Evolutionary conservation across 495 filamentous ascomycete genomes (phyloP), one percentile per base, ranked within the genome.

Genomic region (Penicillium cosmopolitanum): DNA sequence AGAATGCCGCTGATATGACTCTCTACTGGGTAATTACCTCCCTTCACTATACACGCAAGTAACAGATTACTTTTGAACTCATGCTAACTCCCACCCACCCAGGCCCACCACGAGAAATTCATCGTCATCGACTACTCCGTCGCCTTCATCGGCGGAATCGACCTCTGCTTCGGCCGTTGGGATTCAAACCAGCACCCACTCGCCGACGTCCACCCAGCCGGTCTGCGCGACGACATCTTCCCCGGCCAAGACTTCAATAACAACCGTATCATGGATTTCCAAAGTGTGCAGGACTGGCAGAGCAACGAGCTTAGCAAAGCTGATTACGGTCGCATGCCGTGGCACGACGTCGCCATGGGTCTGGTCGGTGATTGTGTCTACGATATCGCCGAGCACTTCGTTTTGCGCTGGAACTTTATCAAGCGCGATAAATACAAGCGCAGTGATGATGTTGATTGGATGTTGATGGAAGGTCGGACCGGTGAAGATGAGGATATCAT

Each of bases 351-450:
- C 3, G 82, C 89, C 5, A 93, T 97, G 90, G 92, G 90, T 3
- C 55, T 97, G 21, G 83, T 96, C 48, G 94, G 94, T 6, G 91
- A 93, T 42, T 91, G 88, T 65, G 90, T 97, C 33, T 93, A 93
- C 68, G 93, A 97, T 70, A 94, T 98, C 63, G 94, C 94, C 4
- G 92, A 97, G 73, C 94, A 98, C 68, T 98, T 98, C 65, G 88
- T 97, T 36, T 81, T 96, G 16, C 85, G 93, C 42, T 97, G 95
- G 95, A 98, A 98, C 72, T 96, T 96, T 60, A 80, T 94, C 76
- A 97, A 98, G 77, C 85, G 94, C 18, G 94, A 97, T 80, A 97
- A 98, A 74, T 97, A 98, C 79, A 98, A 98, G 75, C 87, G 94
- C 12, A 85, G 89, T 55, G 70, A 84, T 0, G 73, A 82, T 36